These are phyloP conservation scores for Iris pallida DNA, from an alignment of 116 monocot genomes.

Conservation along the genomic window DNA sequence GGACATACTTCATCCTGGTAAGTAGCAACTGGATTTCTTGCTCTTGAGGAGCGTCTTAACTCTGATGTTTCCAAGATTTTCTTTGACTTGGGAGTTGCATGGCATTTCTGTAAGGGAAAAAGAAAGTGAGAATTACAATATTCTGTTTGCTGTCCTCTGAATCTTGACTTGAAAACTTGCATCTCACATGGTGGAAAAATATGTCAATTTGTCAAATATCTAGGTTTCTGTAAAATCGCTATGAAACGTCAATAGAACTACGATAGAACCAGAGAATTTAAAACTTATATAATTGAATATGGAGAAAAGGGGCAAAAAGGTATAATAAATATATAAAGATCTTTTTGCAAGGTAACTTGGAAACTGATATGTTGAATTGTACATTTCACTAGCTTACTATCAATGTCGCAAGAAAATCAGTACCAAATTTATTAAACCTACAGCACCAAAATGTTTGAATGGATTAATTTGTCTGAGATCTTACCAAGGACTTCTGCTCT, in stretches of 20 bases:
- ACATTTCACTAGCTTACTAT: background rate
- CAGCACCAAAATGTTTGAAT: background rate
- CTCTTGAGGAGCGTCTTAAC: constrained; percentile 56
- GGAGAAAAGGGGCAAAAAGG: background rate
- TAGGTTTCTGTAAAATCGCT: background rate
- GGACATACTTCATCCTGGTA: constrained; percentile 47
- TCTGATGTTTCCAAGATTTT: constrained; percentile 35
- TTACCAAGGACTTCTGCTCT: constrained; percentile 31
- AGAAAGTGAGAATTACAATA: background rate
- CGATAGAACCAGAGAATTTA: too few relatives aligned
- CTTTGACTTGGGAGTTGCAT: constrained; percentile 14
- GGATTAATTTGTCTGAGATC: background rate
- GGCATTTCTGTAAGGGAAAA: constrained; percentile 28
- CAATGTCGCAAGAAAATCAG: background rate
- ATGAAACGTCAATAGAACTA: too few relatives aligned
- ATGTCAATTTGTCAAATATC: background rate
- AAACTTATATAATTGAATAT: too few relatives aligned
- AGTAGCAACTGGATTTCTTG: constrained; percentile 24
- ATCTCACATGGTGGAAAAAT: background rate
- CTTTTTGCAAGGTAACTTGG: background rate
- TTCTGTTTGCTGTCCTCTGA: background rate
- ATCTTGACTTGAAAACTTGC: background rate
- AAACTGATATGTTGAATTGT: background rate
- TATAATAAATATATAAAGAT: background rate
- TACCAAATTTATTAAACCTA: background rate